Percentiles rank a stretch among this genome's conserved stretches.
phyloP scores from a whole-genome alignment of 2,329 filamentous ascomycete genomes.

The Fusarium torulosum region DNA sequence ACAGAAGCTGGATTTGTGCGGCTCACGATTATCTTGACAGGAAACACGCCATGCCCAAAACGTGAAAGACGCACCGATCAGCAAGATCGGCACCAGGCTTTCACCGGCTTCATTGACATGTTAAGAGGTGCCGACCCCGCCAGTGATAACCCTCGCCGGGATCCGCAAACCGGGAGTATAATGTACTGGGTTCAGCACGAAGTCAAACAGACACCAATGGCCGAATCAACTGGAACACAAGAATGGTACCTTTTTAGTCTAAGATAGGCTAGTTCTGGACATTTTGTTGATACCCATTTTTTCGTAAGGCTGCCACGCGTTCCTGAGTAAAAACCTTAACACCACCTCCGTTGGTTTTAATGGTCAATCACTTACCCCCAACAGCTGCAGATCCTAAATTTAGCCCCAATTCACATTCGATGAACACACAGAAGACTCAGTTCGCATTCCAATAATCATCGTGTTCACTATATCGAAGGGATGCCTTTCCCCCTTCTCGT shows the following conservation, averaged over 20 bases:
- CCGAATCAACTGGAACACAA: not conserved
- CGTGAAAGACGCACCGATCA: conserved; percentile 24
- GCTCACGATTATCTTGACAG: conserved; percentile 2
- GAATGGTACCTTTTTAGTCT: conserved; percentile 5
- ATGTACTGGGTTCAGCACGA: not conserved
- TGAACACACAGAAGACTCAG: conserved; percentile 3
- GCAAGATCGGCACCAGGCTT: conserved; percentile 35
- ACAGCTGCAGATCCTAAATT: conserved; percentile 20
- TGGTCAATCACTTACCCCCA: conserved; percentile 8
- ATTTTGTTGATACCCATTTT: conserved; percentile 33
- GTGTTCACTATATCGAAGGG: conserved; percentile 42
- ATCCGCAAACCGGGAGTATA: not conserved
- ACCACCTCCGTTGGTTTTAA: conserved; percentile 1
- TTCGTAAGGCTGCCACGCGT: conserved; percentile 30
- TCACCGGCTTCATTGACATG: conserved; percentile 18
- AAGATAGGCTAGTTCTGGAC: conserved; percentile 24
- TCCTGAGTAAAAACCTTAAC: conserved; percentile 29
- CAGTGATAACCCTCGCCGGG: conserved; percentile 5
- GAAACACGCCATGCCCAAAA: not conserved
- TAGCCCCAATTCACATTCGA: conserved; percentile 11
- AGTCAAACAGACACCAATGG: not conserved
- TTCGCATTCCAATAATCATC: conserved; percentile 47
- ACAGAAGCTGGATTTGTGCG: not conserved
- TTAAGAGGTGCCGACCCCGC: conserved; percentile 27
- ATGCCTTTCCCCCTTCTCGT: conserved; percentile 30